Base-by-base conservation (phyloP, 1,139 yeast genomes). In the Sugiyamaella xylanicola region DNA sequence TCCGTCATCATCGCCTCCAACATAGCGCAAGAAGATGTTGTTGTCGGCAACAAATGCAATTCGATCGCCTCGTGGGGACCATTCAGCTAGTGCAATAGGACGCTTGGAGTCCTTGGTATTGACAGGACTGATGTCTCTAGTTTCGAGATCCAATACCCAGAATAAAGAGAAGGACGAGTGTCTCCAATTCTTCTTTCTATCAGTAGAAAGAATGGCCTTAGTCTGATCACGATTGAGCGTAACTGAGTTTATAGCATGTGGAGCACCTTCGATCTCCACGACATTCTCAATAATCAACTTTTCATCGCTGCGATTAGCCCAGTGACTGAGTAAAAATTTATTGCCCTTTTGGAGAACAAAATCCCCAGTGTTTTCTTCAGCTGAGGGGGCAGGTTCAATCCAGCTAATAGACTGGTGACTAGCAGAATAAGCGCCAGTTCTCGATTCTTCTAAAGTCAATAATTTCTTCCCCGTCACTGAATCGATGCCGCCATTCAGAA, bases 41-140 rank as follows among this genome's bases (percentile, higher is more conserved):
- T 86, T 83, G 9, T 83, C 76, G 59, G 74, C 76, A 1, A 90
- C 89, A 68, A 81, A 91, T 1, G 93, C 84, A 40, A 92, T 71
- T 57, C 77, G 76, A 40, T 77, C 78, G 19, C 90, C 89, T 2
- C 76, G 72, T 1, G 97, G 97, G 0, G 96, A 85, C 82, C 95
- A 91, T 27, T 78, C 74, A 0, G 88, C 92, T 58, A 84, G 82
- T 1, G 80, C 71, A 22, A 80, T 58, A 15, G 63, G 64, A 21
- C 68, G 71, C 1, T 58, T 62, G 9, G 64, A 63, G 2, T 71
- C 54, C 22, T 63, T 65, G 11, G 68, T 56, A 41, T 63, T 51
- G 11, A 86, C 67, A 0, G 89, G 86, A 5, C 63, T 66, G 22
- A 76, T 70, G 1, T 62, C 59, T 8, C 75, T 72, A 0, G 74